Conservation (phyloP, 163 green algal genomes). For the Scenedesmus sp. region DNA sequence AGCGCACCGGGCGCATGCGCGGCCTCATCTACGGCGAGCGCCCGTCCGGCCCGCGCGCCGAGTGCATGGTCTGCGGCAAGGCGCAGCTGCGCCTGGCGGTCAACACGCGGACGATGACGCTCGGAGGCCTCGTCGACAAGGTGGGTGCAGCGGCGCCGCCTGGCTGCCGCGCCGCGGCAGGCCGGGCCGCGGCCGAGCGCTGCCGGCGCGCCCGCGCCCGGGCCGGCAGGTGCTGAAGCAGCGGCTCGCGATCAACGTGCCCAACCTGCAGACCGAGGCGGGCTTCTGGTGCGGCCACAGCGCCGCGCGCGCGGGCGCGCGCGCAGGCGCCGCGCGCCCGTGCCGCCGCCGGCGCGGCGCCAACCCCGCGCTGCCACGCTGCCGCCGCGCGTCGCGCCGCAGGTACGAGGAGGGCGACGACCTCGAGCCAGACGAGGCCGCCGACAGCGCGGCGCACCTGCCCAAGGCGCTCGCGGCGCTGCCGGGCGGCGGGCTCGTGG, state of each 20-base stretch:
- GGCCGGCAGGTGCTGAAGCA: conserved; percentile 79
- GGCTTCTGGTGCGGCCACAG: too few relatives aligned
- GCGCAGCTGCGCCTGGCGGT: conserved; percentile 72
- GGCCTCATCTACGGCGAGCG: conserved; percentile 8
- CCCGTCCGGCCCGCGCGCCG: conserved; percentile 54
- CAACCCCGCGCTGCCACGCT: too few relatives aligned
- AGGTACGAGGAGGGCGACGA: conserved; percentile 79
- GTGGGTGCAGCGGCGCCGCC: conserved; percentile 27
- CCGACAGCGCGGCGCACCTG: conserved; percentile 62
- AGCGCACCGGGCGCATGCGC: background rate
- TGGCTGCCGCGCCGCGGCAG: too few relatives aligned
- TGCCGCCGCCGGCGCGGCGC: too few relatives aligned
- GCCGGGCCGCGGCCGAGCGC: too few relatives aligned
- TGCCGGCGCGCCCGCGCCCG: too few relatives aligned
- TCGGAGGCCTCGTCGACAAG: conserved; percentile 76
- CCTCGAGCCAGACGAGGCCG: conserved; percentile 78
- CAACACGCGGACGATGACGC: conserved; percentile 72
- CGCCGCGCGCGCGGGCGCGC: too few relatives aligned
- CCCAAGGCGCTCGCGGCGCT: conserved; percentile 61
- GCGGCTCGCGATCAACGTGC: conserved; percentile 74
- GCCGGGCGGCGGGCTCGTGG: conserved; percentile 71
- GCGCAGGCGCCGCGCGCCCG: too few relatives aligned
- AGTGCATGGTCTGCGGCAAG: conserved; percentile 90
- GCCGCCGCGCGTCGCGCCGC: too few relatives aligned
- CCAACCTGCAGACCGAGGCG: conserved; percentile 63